Evolutionary conservation across 2,329 filamentous ascomycete species (phyloP).

Genomic region (Emmonsiellopsis sp.): DNA sequence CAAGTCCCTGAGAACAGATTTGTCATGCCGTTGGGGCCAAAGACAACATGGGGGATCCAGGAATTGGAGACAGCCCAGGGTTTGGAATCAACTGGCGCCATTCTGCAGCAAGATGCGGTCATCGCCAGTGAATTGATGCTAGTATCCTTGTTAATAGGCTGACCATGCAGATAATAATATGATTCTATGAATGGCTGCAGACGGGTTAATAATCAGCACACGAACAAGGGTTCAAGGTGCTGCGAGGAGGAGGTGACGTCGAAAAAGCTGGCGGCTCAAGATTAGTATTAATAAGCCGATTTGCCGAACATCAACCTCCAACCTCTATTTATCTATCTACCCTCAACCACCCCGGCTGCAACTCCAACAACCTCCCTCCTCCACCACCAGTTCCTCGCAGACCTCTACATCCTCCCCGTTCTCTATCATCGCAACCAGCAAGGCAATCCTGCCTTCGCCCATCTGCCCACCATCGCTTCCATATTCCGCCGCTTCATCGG

Average conservation of each 20-base stretch:
- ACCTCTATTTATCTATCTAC: no score
- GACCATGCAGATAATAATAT: not conserved
- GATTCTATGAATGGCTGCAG: not conserved
- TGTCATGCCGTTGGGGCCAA: no score
- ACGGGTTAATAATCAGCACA: no score
- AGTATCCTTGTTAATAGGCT: no score
- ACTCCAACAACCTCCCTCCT: not conserved
- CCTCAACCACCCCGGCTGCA: not conserved
- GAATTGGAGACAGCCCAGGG: no score
- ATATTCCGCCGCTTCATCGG: slow-evolving; percentile 65
- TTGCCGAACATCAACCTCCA: no score
- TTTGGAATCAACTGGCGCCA: not conserved
- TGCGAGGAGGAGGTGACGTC: no score
- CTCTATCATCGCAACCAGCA: not conserved
- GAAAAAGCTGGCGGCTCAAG: no score
- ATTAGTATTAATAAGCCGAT: no score
- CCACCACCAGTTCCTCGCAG: not conserved
- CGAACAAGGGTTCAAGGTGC: no score
- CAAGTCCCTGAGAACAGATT: no score
- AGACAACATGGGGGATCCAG: no score
- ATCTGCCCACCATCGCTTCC: slow-evolving; percentile 50
- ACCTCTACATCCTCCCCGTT: not conserved
- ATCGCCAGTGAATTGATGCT: not conserved
- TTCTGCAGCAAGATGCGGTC: not conserved
- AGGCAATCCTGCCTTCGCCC: not conserved